Evolutionary conservation across 1,139 yeast species (phyloP).

Genomic region (Pichia terricola): DNA sequence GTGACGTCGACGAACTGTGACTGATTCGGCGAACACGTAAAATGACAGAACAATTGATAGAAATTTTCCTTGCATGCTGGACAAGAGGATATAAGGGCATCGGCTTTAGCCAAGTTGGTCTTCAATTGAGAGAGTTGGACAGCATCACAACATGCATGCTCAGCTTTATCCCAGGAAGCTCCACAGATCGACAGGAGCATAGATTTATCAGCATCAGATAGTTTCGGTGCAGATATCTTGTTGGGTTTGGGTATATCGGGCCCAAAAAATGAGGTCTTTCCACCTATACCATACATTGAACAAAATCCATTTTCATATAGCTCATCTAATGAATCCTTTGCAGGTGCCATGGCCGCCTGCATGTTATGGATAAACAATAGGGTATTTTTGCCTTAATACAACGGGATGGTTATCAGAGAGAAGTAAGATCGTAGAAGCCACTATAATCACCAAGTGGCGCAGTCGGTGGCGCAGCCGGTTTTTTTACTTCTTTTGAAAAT

Average conservation of each 20-base stretch:
- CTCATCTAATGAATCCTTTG: not conserved
- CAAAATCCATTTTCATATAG: slow-evolving; percentile 31
- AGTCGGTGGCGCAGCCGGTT: no score
- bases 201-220: slow-evolving; percentile 30
- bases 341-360: no score
- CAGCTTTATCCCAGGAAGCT: slow-evolving; percentile 39
- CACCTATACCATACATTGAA: slow-evolving; percentile 57
- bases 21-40: slow-evolving; percentile 87
- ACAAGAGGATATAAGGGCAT: slow-evolving; percentile 76
- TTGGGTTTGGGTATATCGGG: slow-evolving; percentile 70
- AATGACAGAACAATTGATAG: slow-evolving; percentile 74
- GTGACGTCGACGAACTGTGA: slow-evolving; percentile 64
- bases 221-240: slow-evolving; percentile 32
- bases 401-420: no score
- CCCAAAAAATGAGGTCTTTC: slow-evolving; percentile 75
- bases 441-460: no score
- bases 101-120: slow-evolving; percentile 60
- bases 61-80: slow-evolving; percentile 91
- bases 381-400: no score
- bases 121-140: slow-evolving; percentile 39
- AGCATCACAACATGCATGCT: slow-evolving; percentile 44
- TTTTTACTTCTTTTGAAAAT: no score
- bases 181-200: slow-evolving; percentile 64
- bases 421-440: no score
- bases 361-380: no score